These are phyloP conservation scores for Juglanconis sp. DNA, from an alignment of 2,329 filamentous ascomycete genomes.

Conservation along the genomic window DNA sequence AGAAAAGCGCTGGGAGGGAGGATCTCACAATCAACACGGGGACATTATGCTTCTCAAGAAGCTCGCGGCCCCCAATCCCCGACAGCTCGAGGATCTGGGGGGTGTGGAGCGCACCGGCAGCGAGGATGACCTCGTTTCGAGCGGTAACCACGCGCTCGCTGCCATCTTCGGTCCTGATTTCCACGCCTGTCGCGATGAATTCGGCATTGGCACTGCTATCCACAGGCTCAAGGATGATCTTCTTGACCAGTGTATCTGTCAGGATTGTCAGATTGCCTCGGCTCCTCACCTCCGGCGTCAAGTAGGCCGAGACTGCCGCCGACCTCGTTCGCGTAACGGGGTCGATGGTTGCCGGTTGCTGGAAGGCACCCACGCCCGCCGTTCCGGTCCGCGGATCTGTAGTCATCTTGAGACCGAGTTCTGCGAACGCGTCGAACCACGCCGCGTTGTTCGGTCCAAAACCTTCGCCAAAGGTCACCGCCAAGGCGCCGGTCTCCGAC, in stretches of 20 bases:
- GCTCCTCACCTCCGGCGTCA: slow-evolving; percentile 7
- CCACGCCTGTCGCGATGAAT: slow-evolving; percentile 22
- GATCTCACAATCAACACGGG: neutral
- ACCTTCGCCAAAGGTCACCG: slow-evolving; percentile 33
- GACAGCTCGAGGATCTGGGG: slow-evolving; percentile 19
- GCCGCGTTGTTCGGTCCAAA: slow-evolving; percentile 31
- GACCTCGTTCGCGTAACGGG: slow-evolving; percentile 12
- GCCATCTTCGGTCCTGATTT: slow-evolving; percentile 19
- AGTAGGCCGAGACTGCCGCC: slow-evolving; percentile 13
- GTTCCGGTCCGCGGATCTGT: slow-evolving; percentile 7
- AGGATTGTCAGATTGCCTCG: slow-evolving; percentile 16
- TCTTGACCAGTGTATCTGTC: slow-evolving; percentile 24
- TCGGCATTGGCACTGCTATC: slow-evolving; percentile 1
- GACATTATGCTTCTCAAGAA: slow-evolving; percentile 27
- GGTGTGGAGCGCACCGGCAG: slow-evolving; percentile 29
- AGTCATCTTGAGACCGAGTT: slow-evolving; percentile 6
- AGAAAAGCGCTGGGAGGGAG: no score
- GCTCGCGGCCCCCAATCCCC: slow-evolving; percentile 28
- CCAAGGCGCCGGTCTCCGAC: slow-evolving; percentile 31
- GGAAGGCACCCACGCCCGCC: slow-evolving; percentile 5
- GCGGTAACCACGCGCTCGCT: slow-evolving; percentile 15
- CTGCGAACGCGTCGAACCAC: slow-evolving; percentile 35
- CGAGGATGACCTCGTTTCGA: slow-evolving; percentile 27
- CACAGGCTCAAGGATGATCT: slow-evolving; percentile 18
- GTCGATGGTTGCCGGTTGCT: slow-evolving; percentile 14